Evolutionary conservation across 768 basidiomycete species (phyloP).

Genomic region (Plicaturopsis crispa): DNA sequence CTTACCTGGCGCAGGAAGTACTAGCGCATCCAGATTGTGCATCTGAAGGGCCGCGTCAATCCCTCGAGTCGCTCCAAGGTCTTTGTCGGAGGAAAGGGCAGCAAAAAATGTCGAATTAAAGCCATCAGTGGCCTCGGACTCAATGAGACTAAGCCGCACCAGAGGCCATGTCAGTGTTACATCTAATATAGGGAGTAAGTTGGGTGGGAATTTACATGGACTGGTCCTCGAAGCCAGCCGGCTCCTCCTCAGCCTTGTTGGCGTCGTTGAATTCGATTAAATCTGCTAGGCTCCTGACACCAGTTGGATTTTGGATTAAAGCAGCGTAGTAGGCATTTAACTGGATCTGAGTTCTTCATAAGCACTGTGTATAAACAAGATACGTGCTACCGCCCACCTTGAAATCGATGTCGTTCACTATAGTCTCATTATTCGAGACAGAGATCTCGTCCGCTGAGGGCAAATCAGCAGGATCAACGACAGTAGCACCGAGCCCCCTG

Average conservation of each 20-base stretch:
- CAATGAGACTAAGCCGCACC: background rate
- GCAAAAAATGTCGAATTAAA: constrained; percentile 38
- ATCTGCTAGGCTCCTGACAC: constrained; percentile 47
- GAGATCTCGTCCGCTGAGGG: constrained; percentile 45
- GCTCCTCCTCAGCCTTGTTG: constrained; percentile 41
- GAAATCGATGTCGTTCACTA: constrained; percentile 50
- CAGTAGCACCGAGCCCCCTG: constrained; percentile 31
- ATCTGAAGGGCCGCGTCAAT: constrained; percentile 44
- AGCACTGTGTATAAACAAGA: too few species aligned
- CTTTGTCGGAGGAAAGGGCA: constrained; percentile 35
- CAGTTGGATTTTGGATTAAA: constrained; percentile 45
- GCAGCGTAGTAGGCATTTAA: constrained; percentile 39
- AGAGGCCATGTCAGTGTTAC: background rate
- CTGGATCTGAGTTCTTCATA: too few species aligned
- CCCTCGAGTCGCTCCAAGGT: constrained; percentile 41
- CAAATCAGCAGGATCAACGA: constrained; percentile 59
- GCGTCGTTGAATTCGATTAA: constrained; percentile 50
- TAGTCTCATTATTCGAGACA: constrained; percentile 43
- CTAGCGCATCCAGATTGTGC: constrained; percentile 42
- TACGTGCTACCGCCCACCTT: constrained; percentile 31
- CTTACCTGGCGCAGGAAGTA: constrained; percentile 32
- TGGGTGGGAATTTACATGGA: constrained; percentile 21
- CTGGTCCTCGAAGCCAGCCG: constrained; percentile 26
- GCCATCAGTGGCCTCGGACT: constrained; percentile 19
- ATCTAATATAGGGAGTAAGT: background rate